phyloP scores from a whole-genome alignment of 2,329 filamentous ascomycete genomes.

The Helicocarpus griseus region DNA sequence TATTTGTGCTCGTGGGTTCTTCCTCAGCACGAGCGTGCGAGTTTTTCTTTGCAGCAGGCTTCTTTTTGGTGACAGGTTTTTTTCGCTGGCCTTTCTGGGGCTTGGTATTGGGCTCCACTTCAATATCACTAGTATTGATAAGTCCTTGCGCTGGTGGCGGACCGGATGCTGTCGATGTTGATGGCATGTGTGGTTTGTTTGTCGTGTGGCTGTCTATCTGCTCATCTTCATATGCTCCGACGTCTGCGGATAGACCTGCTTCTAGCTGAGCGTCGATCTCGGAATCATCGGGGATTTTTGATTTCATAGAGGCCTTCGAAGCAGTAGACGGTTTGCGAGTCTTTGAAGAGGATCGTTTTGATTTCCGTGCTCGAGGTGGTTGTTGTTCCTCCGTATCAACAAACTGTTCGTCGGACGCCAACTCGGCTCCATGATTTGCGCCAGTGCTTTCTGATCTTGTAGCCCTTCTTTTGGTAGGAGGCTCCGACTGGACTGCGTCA shows the following conservation, averaged over 20 bases:
- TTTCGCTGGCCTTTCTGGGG: constrained; percentile 14
- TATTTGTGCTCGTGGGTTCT: background rate
- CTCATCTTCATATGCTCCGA: constrained; percentile 43
- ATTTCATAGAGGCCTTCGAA: constrained; percentile 39
- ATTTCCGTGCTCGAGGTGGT: constrained; percentile 35
- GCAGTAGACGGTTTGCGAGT: constrained; percentile 40
- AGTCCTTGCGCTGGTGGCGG: constrained; percentile 1
- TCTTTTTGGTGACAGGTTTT: constrained; percentile 12
- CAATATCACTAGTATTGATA: constrained; percentile 3
- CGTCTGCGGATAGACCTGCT: constrained; percentile 50
- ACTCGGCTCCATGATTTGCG: background rate
- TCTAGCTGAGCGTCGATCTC: constrained; percentile 58
- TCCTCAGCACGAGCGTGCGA: background rate
- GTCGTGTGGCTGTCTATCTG: constrained; percentile 13
- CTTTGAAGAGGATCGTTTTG: constrained; percentile 32
- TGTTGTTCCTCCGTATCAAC: constrained; percentile 13
- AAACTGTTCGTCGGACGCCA: constrained; percentile 2
- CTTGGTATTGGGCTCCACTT: constrained; percentile 12
- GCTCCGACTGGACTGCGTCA: constrained; percentile 21
- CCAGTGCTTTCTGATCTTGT: constrained; percentile 33
- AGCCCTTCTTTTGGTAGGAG: constrained; percentile 50
- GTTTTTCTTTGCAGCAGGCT: constrained; percentile 10
- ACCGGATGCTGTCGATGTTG: background rate
- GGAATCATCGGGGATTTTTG: constrained; percentile 47
- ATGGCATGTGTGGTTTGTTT: background rate